phyloP scores from a whole-genome alignment of 2,329 filamentous ascomycete species.

The Aureobasidium sp. region DNA sequence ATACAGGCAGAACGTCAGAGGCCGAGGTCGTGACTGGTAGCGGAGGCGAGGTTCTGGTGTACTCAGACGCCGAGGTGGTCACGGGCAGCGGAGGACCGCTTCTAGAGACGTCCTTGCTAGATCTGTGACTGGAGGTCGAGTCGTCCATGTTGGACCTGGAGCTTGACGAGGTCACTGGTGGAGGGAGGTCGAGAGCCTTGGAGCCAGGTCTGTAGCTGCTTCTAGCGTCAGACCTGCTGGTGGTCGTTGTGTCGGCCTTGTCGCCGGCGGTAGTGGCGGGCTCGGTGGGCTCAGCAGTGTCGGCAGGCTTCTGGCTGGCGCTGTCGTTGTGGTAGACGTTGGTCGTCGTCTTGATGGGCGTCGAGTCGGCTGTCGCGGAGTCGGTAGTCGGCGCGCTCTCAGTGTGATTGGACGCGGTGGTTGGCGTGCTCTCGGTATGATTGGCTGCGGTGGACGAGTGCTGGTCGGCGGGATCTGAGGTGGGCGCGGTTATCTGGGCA shows the following conservation, averaged over 20 bases:
- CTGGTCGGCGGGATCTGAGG: neutral
- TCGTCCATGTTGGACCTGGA: too few relatives aligned
- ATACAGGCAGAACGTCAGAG: conserved; percentile 10
- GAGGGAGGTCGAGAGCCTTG: neutral
- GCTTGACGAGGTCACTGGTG: neutral
- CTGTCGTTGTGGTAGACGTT: neutral
- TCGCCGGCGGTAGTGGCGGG: neutral
- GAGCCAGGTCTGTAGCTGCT: neutral
- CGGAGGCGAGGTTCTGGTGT: too few relatives aligned
- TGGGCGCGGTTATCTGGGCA: neutral
- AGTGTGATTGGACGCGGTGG: too few relatives aligned
- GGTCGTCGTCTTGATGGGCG: neutral
- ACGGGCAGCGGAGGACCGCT: neutral
- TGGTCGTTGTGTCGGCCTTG: neutral
- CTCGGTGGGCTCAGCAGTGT: too few relatives aligned
- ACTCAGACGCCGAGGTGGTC: neutral
- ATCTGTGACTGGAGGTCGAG: neutral
- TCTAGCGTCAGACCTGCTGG: neutral
- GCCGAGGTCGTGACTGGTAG: neutral
- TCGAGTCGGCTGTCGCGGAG: neutral
- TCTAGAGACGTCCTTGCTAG: neutral
- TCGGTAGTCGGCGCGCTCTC: too few relatives aligned
- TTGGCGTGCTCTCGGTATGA: neutral
- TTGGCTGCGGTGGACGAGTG: neutral
- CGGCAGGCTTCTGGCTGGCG: neutral